These are phyloP conservation scores for Neopestalotiopsis sp. DNA, from an alignment of 2,329 filamentous ascomycete species.

Conservation along the genomic window DNA sequence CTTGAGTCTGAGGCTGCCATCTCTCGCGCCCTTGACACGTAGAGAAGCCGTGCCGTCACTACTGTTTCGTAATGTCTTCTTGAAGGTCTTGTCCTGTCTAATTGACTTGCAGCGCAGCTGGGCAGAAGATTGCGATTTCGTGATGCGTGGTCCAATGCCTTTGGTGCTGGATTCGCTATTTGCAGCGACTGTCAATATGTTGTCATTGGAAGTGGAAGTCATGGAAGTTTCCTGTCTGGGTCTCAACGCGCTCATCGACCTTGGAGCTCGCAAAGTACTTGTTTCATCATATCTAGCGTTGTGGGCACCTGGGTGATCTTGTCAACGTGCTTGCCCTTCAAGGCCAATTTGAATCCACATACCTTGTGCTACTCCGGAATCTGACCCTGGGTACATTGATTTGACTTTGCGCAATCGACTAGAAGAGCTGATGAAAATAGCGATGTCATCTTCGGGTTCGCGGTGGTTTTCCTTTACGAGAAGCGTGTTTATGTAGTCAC, in stretches of 20 bases:
- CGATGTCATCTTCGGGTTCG: constrained; percentile 52
- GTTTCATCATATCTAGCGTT: constrained; percentile 33
- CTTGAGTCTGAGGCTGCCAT: constrained; percentile 50
- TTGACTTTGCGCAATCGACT: constrained; percentile 58
- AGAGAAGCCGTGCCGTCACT: constrained; percentile 45
- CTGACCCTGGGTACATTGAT: constrained; percentile 54
- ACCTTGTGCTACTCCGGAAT: constrained; percentile 11
- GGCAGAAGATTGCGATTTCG: constrained; percentile 44
- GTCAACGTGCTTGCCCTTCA: not conserved
- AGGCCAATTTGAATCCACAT: not conserved
- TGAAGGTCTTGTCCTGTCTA: constrained; percentile 37
- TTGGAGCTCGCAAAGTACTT: constrained; percentile 48
- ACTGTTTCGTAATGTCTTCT: constrained; percentile 55
- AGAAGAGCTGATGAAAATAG: constrained; percentile 50
- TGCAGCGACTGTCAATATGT: not conserved
- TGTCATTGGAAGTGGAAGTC: constrained; percentile 20
- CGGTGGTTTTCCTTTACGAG: constrained; percentile 48
- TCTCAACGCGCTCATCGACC: constrained; percentile 60
- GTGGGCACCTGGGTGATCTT: too few species aligned
- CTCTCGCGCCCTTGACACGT: constrained; percentile 27
- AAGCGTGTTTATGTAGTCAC: constrained; percentile 42
- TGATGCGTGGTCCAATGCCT: not conserved
- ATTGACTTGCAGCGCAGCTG: constrained; percentile 47
- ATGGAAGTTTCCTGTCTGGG: constrained; percentile 33
- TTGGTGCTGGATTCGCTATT: too few species aligned